phyloP scores from a whole-genome alignment of 768 basidiomycete genomes.

The Suillus subaureus region DNA sequence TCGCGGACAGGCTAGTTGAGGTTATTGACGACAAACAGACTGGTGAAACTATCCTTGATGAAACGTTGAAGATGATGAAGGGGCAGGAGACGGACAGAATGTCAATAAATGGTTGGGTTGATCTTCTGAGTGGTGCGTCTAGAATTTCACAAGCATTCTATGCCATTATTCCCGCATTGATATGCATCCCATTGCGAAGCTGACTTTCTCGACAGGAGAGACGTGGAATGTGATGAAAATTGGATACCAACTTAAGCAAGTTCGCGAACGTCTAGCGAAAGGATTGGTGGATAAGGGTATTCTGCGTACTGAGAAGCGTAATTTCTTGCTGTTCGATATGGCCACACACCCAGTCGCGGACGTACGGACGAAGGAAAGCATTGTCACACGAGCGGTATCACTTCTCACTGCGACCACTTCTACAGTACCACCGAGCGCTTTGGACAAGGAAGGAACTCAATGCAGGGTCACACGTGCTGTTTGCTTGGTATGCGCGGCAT shows the following conservation, averaged over 20 bases:
- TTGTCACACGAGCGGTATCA: constrained; percentile 73
- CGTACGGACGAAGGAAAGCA: constrained; percentile 83
- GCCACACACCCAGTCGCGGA: constrained; percentile 98
- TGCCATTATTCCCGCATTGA: not conserved
- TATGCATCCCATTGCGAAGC: not conserved
- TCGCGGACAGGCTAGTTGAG: constrained; percentile 85
- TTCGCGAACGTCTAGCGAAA: constrained; percentile 96
- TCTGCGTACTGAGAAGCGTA: constrained; percentile 97
- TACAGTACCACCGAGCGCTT: constrained; percentile 72
- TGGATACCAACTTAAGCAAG: constrained; percentile 97
- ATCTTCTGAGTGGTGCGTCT: constrained; percentile 85
- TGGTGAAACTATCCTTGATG: constrained; percentile 95
- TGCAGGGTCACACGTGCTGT: constrained; percentile 82
- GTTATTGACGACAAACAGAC: constrained; percentile 92
- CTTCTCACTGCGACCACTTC: constrained; percentile 85
- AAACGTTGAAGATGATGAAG: constrained; percentile 96
- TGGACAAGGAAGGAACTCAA: constrained; percentile 77
- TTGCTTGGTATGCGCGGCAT: constrained; percentile 86
- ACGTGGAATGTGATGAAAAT: constrained; percentile 99
- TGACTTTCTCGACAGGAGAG: constrained; percentile 64
- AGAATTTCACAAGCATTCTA: not conserved
- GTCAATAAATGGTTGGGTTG: constrained; percentile 91
- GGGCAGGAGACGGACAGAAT: constrained; percentile 53
- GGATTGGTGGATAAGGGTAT: constrained; percentile 98
- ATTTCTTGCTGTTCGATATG: constrained; percentile 99